Conservation (phyloP, 2,329 filamentous ascomycete genomes). For the Cadophora sp. region DNA sequence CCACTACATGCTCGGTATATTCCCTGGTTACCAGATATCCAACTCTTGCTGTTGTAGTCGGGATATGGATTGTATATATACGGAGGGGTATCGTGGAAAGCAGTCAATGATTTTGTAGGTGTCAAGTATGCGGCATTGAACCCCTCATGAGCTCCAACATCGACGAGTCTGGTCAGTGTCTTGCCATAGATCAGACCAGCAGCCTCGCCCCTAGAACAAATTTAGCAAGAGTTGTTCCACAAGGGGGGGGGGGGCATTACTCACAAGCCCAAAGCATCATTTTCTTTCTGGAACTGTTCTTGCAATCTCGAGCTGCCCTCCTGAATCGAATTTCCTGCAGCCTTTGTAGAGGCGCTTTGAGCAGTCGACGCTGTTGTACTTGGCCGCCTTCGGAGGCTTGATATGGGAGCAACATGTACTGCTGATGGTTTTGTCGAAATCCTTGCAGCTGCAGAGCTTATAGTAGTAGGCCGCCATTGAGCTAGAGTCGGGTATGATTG, state of each 20-base stretch:
- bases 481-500: not conserved
- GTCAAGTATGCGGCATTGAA: conserved; percentile 45
- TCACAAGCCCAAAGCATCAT: conserved; percentile 32
- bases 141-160: conserved; percentile 44
- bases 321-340: not conserved
- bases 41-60: conserved; percentile 68
- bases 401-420: not conserved
- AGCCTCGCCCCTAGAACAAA: conserved; percentile 49
- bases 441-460: conserved; percentile 2
- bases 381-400: not conserved
- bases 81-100: conserved; percentile 56
- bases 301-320: conserved; percentile 21
- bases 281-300: conserved; percentile 36
- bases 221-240: conserved; percentile 21
- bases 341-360: conserved; percentile 5
- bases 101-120: conserved; percentile 47
- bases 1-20: conserved; percentile 70
- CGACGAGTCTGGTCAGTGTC: conserved; percentile 57
- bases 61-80: conserved; percentile 75
- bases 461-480: not conserved
- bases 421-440: not conserved
- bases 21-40: conserved; percentile 63
- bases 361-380: not conserved
- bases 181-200: conserved; percentile 64
- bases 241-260: conserved; percentile 36